These are phyloP conservation scores for Microascus cirrosus DNA, from an alignment of 2,329 filamentous ascomycete genomes.

Conservation along the genomic window DNA sequence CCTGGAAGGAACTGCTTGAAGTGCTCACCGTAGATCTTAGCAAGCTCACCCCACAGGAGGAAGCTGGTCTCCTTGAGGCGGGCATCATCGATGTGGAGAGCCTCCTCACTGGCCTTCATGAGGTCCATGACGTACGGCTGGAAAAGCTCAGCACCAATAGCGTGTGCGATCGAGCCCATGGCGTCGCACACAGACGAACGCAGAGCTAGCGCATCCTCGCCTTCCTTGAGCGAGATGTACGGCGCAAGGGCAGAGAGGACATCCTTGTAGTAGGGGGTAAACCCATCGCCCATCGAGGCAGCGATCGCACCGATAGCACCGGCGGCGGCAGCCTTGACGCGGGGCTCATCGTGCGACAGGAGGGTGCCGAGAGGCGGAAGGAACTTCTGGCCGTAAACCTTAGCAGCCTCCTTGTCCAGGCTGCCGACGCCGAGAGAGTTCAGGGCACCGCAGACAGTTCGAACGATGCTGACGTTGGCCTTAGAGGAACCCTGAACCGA, in stretches of 20 bases:
- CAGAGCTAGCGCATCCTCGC: slow-evolving; percentile 79
- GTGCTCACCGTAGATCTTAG: slow-evolving; percentile 82
- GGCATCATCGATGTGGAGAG: slow-evolving; percentile 76
- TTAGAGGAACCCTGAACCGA: slow-evolving; percentile 62
- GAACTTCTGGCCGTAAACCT: slow-evolving; percentile 71
- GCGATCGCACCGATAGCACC: slow-evolving; percentile 87
- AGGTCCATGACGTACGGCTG: slow-evolving; percentile 83
- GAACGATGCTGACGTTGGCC: slow-evolving; percentile 75
- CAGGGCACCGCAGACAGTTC: slow-evolving; percentile 79
- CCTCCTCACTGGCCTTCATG: slow-evolving; percentile 89
- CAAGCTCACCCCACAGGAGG: slow-evolving; percentile 89
- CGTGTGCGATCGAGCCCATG: slow-evolving; percentile 82
- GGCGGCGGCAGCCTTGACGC: slow-evolving; percentile 81
- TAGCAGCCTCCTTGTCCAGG: slow-evolving; percentile 51
- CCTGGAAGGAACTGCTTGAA: slow-evolving; percentile 70
- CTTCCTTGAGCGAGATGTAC: slow-evolving; percentile 78
- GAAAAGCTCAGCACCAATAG: slow-evolving; percentile 78
- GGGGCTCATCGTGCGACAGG: slow-evolving; percentile 73
- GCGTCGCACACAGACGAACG: slow-evolving; percentile 85
- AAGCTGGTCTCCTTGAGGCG: slow-evolving; percentile 92
- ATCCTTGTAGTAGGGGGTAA: slow-evolving; percentile 82
- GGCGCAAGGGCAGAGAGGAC: slow-evolving; percentile 83
- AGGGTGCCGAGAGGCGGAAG: slow-evolving; percentile 77
- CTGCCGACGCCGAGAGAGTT: slow-evolving; percentile 87
- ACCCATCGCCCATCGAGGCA: slow-evolving; percentile 68